phyloP scores from a whole-genome alignment of 495 filamentous ascomycete genomes.

The Bryoglossum gracile region DNA sequence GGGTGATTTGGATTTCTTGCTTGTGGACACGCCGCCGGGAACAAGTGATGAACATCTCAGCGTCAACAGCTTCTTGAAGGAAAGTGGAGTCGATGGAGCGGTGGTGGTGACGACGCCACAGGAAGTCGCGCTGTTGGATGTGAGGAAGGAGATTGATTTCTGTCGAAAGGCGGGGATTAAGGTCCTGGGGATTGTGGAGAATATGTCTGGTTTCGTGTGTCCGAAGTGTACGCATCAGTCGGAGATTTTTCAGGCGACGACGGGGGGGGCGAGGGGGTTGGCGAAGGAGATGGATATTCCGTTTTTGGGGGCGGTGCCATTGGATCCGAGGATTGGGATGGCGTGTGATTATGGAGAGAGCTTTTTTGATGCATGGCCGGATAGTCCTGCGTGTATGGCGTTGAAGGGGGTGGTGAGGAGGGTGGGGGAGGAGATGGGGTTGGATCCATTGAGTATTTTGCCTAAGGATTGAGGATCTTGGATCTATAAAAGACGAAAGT shows the following conservation, averaged over 20 bases:
- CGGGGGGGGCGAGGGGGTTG: constrained; percentile 72
- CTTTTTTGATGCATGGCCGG: constrained; percentile 88
- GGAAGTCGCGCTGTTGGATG: constrained; percentile 86
- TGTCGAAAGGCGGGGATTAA: constrained; percentile 89
- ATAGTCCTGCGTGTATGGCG: constrained; percentile 79
- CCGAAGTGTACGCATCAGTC: constrained; percentile 74
- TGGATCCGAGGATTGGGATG: constrained; percentile 93
- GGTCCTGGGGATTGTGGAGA: constrained; percentile 87
- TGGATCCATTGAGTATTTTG: constrained; percentile 28
- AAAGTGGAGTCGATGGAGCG: constrained; percentile 84
- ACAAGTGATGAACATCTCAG: constrained; percentile 92
- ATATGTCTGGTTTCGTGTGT: constrained; percentile 96
- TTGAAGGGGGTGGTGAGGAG: constrained; percentile 68
- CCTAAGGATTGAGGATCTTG: constrained; percentile 22
- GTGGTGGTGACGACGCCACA: constrained; percentile 93
- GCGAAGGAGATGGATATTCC: constrained; percentile 80
- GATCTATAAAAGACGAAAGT: no score
- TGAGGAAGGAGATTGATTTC: constrained; percentile 94
- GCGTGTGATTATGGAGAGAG: constrained; percentile 95
- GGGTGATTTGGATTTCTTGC: constrained; percentile 86
- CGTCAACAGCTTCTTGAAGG: constrained; percentile 81
- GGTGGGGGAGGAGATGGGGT: constrained; percentile 57
- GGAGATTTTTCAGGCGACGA: constrained; percentile 87
- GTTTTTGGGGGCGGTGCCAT: constrained; percentile 83
- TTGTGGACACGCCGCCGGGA: constrained; percentile 93